Percentiles rank a stretch among this genome's conserved stretches.
phyloP scores from a whole-genome alignment of 2,329 filamentous ascomycete species.

The Rhinocladiella similis region DNA sequence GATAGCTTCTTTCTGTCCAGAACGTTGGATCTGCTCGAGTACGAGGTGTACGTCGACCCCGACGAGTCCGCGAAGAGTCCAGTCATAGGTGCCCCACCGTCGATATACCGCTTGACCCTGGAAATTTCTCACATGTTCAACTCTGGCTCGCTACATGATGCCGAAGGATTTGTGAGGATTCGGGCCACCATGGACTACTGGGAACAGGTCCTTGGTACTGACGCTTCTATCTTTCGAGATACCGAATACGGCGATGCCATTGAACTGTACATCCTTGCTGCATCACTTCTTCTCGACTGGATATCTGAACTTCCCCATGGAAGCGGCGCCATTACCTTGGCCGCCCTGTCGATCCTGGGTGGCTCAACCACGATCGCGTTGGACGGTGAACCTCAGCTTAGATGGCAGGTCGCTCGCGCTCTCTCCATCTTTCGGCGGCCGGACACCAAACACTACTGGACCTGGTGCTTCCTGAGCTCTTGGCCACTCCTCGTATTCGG shows the following conservation, averaged over 20 bases:
- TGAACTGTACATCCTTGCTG: constrained; percentile 2
- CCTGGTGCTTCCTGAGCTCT: background rate
- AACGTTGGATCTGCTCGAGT: background rate
- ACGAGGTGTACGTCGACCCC: background rate
- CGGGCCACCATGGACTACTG: background rate
- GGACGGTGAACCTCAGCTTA: background rate
- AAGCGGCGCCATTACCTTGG: background rate
- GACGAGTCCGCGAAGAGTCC: background rate
- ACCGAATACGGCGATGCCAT: background rate
- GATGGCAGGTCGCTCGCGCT: constrained; percentile 5
- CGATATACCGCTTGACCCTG: background rate
- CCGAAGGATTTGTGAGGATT: background rate
- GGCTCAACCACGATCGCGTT: background rate
- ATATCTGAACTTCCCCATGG: background rate
- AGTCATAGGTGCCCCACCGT: background rate
- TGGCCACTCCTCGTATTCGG: constrained; percentile 4
- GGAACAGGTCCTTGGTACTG: background rate
- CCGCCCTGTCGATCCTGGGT: background rate
- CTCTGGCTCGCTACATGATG: background rate
- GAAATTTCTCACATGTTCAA: background rate
- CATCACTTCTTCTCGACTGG: constrained; percentile 2
- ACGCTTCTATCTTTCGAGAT: background rate
- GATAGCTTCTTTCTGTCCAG: background rate
- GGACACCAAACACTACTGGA: background rate
- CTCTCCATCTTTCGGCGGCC: background rate